phyloP scores from a whole-genome alignment of 768 basidiomycete genomes.

The Strobilomyces dryophilus region DNA sequence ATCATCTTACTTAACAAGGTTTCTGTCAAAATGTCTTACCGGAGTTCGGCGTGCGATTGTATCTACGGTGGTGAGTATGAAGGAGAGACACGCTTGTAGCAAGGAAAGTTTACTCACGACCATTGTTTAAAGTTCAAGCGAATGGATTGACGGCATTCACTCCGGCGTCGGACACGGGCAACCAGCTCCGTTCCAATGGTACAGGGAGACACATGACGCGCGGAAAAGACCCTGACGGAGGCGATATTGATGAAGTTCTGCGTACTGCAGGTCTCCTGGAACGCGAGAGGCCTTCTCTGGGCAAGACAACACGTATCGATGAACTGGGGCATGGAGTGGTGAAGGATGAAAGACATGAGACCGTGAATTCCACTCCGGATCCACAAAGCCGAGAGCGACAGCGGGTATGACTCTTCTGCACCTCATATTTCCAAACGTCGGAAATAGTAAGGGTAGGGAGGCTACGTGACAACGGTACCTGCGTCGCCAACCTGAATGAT shows the following conservation, averaged over 20 bases:
- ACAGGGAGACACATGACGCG: background rate
- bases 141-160: background rate
- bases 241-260: too few relatives aligned
- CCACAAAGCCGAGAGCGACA: too few relatives aligned
- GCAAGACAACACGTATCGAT: background rate
- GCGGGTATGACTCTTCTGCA: background rate
- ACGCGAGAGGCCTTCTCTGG: background rate
- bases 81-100: background rate
- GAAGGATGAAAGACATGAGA: background rate
- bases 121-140: background rate
- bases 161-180: background rate
- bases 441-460: background rate
- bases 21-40: too few relatives aligned
- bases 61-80: too few relatives aligned
- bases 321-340: background rate
- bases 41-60: too few relatives aligned
- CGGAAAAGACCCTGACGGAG: background rate
- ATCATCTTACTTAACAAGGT: too few relatives aligned
- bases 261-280: too few relatives aligned
- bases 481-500: background rate
- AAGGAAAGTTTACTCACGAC: background rate
- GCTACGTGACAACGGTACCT: conserved; percentile 2
- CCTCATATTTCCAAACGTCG: background rate
- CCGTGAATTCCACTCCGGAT: background rate
- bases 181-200: background rate